Conservation (phyloP, 768 basidiomycete species). For the Podaxis sp. region DNA sequence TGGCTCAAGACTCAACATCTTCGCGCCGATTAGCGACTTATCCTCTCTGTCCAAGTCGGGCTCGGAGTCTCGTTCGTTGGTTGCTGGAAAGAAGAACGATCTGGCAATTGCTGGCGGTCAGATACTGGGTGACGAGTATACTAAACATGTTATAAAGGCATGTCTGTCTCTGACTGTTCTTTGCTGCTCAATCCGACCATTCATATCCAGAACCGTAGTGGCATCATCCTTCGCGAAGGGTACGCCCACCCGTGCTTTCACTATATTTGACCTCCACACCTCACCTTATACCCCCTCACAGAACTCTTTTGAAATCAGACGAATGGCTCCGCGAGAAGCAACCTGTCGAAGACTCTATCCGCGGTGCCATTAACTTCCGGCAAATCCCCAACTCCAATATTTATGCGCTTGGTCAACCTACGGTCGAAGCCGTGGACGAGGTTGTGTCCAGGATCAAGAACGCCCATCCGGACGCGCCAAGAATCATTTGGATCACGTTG, state of each 20-base stretch:
- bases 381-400: slow-evolving; percentile 78
- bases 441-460: slow-evolving; percentile 67
- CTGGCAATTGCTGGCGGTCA: slow-evolving; percentile 78
- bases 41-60: slow-evolving; percentile 76
- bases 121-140: slow-evolving; percentile 93
- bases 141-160: slow-evolving; percentile 89
- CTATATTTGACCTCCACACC: not conserved
- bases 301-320: slow-evolving; percentile 89
- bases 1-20: slow-evolving; percentile 84
- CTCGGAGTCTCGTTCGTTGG: slow-evolving; percentile 51
- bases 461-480: slow-evolving; percentile 57
- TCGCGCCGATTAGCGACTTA: slow-evolving; percentile 88
- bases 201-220: slow-evolving; percentile 73
- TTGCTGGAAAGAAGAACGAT: slow-evolving; percentile 72
- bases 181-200: not conserved
- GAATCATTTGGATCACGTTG: slow-evolving; percentile 89
- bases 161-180: slow-evolving; percentile 15
- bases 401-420: slow-evolving; percentile 94
- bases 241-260: slow-evolving; percentile 28
- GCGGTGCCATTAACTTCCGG: slow-evolving; percentile 95
- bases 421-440: slow-evolving; percentile 79
- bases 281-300: slow-evolving; percentile 23
- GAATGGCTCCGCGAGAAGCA: slow-evolving; percentile 81
- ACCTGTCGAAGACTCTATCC: slow-evolving; percentile 64
- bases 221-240: slow-evolving; percentile 92